A percentile compares a stretch with the other conserved stretches of the same genome.
phyloP scores from a whole-genome alignment of 1,284 basidiomycete genomes.

The Heliocybe sulcata region DNA sequence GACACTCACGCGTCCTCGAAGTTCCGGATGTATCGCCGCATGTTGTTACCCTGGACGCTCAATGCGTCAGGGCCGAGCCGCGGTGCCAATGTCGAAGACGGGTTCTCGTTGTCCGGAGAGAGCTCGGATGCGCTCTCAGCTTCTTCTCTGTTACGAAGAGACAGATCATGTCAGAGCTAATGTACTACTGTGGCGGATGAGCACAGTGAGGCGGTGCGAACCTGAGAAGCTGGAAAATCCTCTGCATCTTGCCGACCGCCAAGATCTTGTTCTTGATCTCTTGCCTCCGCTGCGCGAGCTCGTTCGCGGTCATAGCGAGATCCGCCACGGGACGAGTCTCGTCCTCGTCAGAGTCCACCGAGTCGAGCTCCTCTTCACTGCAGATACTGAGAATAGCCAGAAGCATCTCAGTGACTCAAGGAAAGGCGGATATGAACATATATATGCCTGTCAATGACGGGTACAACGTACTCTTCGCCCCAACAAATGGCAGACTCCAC shows the following conservation, averaged over 20 bases:
- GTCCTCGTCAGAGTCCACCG: slow-evolving; percentile 38
- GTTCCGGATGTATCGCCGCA: slow-evolving; percentile 78
- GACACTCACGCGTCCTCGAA: slow-evolving; percentile 86
- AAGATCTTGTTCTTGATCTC: slow-evolving; percentile 95
- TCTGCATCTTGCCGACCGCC: slow-evolving; percentile 89
- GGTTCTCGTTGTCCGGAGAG: slow-evolving; percentile 31
- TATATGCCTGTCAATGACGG: too few species aligned
- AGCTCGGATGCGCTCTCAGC: slow-evolving; percentile 92
- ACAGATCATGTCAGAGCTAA: background rate
- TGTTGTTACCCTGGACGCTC: slow-evolving; percentile 47
- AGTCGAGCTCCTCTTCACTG: slow-evolving; percentile 90
- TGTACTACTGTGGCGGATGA: background rate
- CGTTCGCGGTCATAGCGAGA: slow-evolving; percentile 31
- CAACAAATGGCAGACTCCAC: slow-evolving; percentile 98
- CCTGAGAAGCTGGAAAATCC: slow-evolving; percentile 86
- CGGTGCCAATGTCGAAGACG: slow-evolving; percentile 30
- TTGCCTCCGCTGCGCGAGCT: slow-evolving; percentile 46
- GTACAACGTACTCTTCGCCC: slow-evolving; percentile 79
- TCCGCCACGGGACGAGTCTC: slow-evolving; percentile 29
- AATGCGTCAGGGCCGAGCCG: slow-evolving; percentile 41
- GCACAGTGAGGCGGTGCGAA: slow-evolving; percentile 34
- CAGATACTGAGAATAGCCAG: slow-evolving; percentile 93
- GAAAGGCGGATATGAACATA: background rate
- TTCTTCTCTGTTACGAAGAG: slow-evolving; percentile 63
- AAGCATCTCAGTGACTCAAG: slow-evolving; percentile 90